Evolutionary conservation across 2,329 filamentous ascomycete species (phyloP), one percentile per base, ranked within the genome.

Genomic region (Phaeomoniella chlamydospora): DNA sequence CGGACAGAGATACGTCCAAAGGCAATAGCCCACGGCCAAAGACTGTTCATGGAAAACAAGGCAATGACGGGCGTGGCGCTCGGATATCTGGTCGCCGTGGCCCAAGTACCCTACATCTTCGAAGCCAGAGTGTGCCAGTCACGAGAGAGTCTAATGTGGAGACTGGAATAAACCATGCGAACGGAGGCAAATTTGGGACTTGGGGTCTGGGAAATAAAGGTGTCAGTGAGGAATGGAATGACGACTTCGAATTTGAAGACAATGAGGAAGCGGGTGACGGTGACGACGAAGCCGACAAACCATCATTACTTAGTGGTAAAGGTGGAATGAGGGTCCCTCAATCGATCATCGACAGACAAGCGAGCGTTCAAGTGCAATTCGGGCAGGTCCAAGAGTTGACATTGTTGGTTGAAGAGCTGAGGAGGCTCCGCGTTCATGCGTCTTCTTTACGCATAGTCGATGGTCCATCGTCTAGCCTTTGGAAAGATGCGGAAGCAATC

Each of bases 211-310:
- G 74, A 13, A 74, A 66, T 51, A 78, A 79, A 48, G 73, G 68
- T 33, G 72, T 74, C 15, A 77, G 69, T 15, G 74, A 79, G 49
- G 74, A 79, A 49, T 79, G 74, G 74, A 74, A 78, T 46, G 73
- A 74, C 36, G 74, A 79, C 47, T 79, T 79, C 46, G 74, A 77
- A 38, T 77, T 78, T 51, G 69, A 70, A 15, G 70, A 74, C 33
- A 57, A 63, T 16, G 64, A 68, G 19, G 31, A 37, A 3, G 43
- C 45, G 15, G 33, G 15, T 3, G 53, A 49, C 15, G 22, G 22
- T n/a, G 22, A 26, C n/a, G 22, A 26, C n/a, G 44, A 51, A 18
- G 46, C 47, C 15, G 52, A 55, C 11, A 31, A 31, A 17, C 32
- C 33, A 53, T 67, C 49, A 65, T 60, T 43, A 58, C 6, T 34